A percentile compares a stretch with the other conserved stretches of the same genome.
phyloP scores from a whole-genome alignment of 345 rosid genomes.

The Hevea brasiliensis region DNA sequence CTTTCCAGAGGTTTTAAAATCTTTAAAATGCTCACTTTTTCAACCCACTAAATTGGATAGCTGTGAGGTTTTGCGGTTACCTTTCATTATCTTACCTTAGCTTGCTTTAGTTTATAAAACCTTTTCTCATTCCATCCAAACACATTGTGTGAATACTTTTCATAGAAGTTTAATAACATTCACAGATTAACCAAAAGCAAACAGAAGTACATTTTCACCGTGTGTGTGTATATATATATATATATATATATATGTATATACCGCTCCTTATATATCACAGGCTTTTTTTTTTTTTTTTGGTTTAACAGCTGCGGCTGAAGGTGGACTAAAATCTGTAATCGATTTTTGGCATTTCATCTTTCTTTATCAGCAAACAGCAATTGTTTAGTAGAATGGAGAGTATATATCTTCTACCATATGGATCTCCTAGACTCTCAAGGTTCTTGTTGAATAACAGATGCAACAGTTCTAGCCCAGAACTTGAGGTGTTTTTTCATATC shows the following conservation, averaged over 20 bases:
- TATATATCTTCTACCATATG: background rate
- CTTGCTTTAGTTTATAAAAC: too few relatives aligned
- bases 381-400: background rate
- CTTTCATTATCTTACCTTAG: too few relatives aligned
- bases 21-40: too few relatives aligned
- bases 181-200: background rate
- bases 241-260: conserved; percentile 7
- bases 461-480: conserved; percentile 67
- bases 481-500: conserved; percentile 60
- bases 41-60: too few relatives aligned
- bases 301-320: conserved; percentile 6
- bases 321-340: background rate
- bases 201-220: conserved; percentile 3
- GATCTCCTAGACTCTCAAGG: background rate
- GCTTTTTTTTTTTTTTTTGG: background rate
- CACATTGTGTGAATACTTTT: too few relatives aligned
- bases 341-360: background rate
- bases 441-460: conserved; percentile 43
- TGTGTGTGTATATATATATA: conserved; percentile 11
- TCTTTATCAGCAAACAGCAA: background rate
- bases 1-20: too few relatives aligned
- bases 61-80: too few relatives aligned
- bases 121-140: too few relatives aligned
- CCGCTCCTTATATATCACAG: background rate
- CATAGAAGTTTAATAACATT: too few relatives aligned